Percentiles rank a stretch among this genome's conserved stretches.
Conservation (phyloP, 768 basidiomycete genomes). For the Boletus insuetus region DNA sequence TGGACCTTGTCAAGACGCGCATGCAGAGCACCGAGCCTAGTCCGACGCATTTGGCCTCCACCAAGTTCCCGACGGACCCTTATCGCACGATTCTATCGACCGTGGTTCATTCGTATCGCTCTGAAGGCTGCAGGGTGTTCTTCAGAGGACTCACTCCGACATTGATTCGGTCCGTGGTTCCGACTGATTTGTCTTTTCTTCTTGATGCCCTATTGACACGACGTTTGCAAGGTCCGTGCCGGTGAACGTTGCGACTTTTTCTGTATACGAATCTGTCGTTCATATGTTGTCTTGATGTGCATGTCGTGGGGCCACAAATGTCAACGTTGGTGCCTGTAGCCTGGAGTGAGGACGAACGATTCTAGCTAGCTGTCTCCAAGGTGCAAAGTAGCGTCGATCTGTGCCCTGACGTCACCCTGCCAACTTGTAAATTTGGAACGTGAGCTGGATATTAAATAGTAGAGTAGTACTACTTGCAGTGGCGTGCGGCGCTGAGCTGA, state of each 20-base stretch:
- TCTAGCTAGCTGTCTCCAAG: no score
- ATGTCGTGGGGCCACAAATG: no score
- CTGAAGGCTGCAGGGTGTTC: conserved; percentile 69
- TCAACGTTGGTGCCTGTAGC: no score
- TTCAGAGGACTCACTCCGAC: conserved; percentile 79
- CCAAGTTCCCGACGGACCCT: conserved; percentile 37
- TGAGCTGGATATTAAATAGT: no score
- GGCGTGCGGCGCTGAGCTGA: background rate
- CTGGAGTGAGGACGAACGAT: no score
- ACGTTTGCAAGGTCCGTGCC: conserved; percentile 61
- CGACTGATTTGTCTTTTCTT: no score
- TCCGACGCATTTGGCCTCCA: background rate
- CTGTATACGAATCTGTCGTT: conserved; percentile 64
- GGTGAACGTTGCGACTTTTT: conserved; percentile 83
- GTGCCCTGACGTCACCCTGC: no score
- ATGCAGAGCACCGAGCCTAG: conserved; percentile 55
- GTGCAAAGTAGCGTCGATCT: no score
- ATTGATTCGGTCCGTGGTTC: conserved; percentile 58
- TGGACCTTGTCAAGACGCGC: conserved; percentile 89
- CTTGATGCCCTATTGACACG: background rate
- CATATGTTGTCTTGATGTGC: conserved; percentile 31
- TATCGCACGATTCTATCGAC: conserved; percentile 61
- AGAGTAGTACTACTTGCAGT: no score
- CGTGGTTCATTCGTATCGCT: conserved; percentile 54
- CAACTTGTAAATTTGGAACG: no score